Conservation (phyloP, 1,284 basidiomycete species). For the Cutaneotrichosporon spelunceum region DNA sequence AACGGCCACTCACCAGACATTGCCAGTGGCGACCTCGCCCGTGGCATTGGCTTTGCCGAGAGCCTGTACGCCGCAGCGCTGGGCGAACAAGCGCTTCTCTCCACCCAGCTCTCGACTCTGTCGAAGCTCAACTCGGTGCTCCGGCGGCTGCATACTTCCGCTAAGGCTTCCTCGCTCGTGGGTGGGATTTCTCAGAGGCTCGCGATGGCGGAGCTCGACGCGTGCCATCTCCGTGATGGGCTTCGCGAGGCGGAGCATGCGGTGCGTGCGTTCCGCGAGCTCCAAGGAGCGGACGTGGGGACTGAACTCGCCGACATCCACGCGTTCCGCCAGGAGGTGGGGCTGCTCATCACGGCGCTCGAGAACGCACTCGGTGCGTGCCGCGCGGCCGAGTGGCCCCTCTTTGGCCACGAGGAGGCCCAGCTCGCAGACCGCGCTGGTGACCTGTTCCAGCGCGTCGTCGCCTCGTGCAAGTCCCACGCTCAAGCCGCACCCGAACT, state of each 20-base stretch:
- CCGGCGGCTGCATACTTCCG: constrained; percentile 27
- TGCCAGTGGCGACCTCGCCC: constrained; percentile 75
- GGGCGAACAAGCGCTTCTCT: constrained; percentile 42
- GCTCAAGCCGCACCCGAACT: constrained; percentile 50
- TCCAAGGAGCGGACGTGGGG: constrained; percentile 29
- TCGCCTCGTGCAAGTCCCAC: constrained; percentile 9
- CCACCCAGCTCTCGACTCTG: constrained; percentile 15
- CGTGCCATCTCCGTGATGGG: constrained; percentile 29
- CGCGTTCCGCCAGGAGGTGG: constrained; percentile 31
- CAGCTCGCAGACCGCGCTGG: constrained; percentile 18
- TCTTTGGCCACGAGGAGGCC: constrained; percentile 33
- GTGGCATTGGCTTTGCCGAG: constrained; percentile 75
- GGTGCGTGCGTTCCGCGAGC: constrained; percentile 36
- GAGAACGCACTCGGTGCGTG: constrained; percentile 24
- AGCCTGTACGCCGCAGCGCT: constrained; percentile 68
- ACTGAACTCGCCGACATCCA: constrained; percentile 31
- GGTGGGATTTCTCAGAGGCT: constrained; percentile 30
- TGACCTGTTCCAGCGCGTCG: constrained; percentile 15
- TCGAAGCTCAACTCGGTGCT: constrained; percentile 12
- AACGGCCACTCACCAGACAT: constrained; percentile 76
- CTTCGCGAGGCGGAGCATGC: constrained; percentile 37
- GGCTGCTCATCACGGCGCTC: constrained; percentile 26
- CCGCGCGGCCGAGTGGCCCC: constrained; percentile 23
- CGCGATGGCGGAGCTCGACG: constrained; percentile 23
- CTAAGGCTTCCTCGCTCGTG: constrained; percentile 22